Percentiles rank a stretch among this genome's conserved stretches.
Conservation (phyloP, 2,329 filamentous ascomycete species). For the Colletotrichum incanum region DNA sequence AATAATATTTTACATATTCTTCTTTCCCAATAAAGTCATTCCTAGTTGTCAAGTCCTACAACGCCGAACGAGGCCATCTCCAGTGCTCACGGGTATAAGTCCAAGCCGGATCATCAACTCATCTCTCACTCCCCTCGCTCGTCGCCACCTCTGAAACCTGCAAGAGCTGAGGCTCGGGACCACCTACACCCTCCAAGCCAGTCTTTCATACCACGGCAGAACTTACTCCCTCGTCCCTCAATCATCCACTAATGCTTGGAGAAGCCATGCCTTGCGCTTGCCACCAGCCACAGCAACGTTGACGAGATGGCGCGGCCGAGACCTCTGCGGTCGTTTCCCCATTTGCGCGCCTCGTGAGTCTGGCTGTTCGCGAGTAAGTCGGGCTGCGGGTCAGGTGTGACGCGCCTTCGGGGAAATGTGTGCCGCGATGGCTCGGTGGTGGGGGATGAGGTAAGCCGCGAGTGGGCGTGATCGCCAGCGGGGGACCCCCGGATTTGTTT, state of each 20-base stretch:
- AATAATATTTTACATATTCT: neutral
- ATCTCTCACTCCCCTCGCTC: neutral
- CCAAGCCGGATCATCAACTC: neutral
- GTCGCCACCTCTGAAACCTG: neutral
- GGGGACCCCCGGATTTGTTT: constrained; percentile 4
- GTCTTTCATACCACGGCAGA: neutral
- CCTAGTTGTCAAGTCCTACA: neutral
- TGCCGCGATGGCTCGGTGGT: neutral
- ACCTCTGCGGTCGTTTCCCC: neutral
- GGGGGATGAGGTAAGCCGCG: neutral
- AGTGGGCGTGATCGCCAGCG: neutral
- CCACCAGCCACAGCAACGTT: neutral
- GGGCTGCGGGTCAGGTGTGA: neutral
- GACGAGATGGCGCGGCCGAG: neutral
- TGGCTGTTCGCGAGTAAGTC: neutral
- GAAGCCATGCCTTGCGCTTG: neutral
- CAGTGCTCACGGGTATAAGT: neutral
- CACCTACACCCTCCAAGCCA: neutral
- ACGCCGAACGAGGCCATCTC: neutral
- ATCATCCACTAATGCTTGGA: neutral
- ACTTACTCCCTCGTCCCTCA: neutral
- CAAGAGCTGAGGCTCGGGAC: neutral
- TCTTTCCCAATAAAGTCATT: neutral
- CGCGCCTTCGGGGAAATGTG: neutral
- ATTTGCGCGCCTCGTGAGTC: neutral